Percentiles rank a stretch among this genome's conserved stretches.
Conservation (phyloP, 768 basidiomycete genomes). For the Pulveroboletus sp. region DNA sequence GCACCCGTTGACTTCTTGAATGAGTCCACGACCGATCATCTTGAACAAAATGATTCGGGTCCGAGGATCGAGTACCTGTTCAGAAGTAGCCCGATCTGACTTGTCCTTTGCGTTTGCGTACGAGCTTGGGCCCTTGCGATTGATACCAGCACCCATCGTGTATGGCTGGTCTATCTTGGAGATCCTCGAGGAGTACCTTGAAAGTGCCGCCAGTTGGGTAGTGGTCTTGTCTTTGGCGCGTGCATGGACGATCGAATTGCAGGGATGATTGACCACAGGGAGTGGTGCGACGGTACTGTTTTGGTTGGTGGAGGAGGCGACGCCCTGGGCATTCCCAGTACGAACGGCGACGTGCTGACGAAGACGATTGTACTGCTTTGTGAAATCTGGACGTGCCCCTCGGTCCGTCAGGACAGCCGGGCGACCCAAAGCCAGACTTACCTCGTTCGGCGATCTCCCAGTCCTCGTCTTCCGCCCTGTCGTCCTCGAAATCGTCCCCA, state of each 20-base stretch:
- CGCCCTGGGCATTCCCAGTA: conserved; percentile 61
- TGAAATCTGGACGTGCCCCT: conserved; percentile 67
- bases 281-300: conserved; percentile 52
- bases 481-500: conserved; percentile 50
- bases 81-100: conserved; percentile 91
- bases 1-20: conserved; percentile 92
- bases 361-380: conserved; percentile 95
- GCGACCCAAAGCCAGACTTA: conserved; percentile 26
- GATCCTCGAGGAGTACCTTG: conserved; percentile 73
- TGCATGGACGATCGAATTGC: conserved; percentile 25
- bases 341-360: conserved; percentile 86
- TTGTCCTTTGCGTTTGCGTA: conserved; percentile 92
- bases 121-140: conserved; percentile 88
- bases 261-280: conserved; percentile 70
- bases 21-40: conserved; percentile 86
- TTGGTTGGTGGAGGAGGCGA: conserved; percentile 47
- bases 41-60: conserved; percentile 92
- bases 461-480: conserved; percentile 78
- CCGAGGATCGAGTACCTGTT: conserved; percentile 96
- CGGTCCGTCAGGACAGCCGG: background rate
- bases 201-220: conserved; percentile 69
- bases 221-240: conserved; percentile 53
- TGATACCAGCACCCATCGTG: conserved; percentile 65
- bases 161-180: conserved; percentile 75
- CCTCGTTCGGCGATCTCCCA: conserved; percentile 86